These are phyloP conservation scores for Aspergillus affinis DNA, from an alignment of 495 filamentous ascomycete genomes.

Conservation along the genomic window DNA sequence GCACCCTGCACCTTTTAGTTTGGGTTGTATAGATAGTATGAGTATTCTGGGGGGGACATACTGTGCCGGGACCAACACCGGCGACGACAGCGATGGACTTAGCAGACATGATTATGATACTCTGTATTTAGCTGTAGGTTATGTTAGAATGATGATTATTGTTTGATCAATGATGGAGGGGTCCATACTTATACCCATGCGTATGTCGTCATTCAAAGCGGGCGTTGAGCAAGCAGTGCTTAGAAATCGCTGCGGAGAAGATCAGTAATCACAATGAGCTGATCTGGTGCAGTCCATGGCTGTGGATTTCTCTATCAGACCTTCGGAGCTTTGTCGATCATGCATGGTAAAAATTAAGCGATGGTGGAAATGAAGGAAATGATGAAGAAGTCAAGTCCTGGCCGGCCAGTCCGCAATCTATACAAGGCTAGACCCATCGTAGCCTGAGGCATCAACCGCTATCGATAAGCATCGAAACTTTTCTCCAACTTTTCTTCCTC, in stretches of 20 bases:
- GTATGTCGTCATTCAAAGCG: constrained; percentile 11
- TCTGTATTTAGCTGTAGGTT: background rate
- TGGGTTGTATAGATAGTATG: background rate
- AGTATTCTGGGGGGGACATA: constrained; percentile 25
- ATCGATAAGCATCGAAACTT: constrained; percentile 4
- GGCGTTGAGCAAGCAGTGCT: constrained; percentile 6
- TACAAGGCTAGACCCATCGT: too few relatives aligned
- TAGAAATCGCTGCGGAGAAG: constrained; percentile 10
- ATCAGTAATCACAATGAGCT: constrained; percentile 4
- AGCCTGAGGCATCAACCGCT: constrained; percentile 1
- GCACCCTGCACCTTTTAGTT: constrained; percentile 39
- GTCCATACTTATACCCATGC: background rate
- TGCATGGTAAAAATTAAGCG: background rate
- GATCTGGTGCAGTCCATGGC: background rate
- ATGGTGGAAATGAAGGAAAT: background rate
- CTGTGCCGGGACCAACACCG: constrained; percentile 73
- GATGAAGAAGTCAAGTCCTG: too few relatives aligned
- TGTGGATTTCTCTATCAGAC: background rate
- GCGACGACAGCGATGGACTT: constrained; percentile 67
- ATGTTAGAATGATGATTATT: background rate
- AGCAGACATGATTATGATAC: constrained; percentile 29
- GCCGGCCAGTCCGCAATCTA: too few relatives aligned
- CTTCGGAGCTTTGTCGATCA: background rate
- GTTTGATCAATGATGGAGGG: background rate
- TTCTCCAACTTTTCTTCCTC: background rate